Evolutionary conservation across 2,329 filamentous ascomycete species (phyloP).

Genomic region (Aspergillus flavus): DNA sequence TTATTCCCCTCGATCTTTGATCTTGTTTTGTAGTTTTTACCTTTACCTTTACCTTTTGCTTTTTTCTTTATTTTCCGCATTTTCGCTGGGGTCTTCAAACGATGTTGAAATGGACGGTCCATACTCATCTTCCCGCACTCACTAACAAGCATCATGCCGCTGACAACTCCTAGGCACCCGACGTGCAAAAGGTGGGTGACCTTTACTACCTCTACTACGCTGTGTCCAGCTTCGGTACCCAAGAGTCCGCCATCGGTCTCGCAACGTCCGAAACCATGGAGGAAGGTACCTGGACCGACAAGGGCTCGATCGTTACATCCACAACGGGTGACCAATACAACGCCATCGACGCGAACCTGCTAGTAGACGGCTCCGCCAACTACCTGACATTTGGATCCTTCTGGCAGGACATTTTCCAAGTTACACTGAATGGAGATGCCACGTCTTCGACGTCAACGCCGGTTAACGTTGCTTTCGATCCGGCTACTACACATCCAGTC

Average conservation of each 20-base stretch:
- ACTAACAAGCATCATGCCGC: background rate
- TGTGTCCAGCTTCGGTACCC: conserved; percentile 64
- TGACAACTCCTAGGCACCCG: conserved; percentile 58
- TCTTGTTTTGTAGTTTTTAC: no score
- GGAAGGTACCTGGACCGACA: conserved; percentile 36
- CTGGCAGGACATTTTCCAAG: conserved; percentile 67
- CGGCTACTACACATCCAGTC: conserved; percentile 53
- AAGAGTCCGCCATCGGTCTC: conserved; percentile 64
- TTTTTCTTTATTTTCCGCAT: no score
- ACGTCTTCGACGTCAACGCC: conserved; percentile 36
- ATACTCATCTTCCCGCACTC: background rate
- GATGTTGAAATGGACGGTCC: no score
- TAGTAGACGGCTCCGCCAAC: conserved; percentile 46
- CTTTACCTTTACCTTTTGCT: no score
- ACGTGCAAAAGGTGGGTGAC: conserved; percentile 59
- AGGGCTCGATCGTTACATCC: conserved; percentile 39
- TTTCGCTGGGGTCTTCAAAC: no score
- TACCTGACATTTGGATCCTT: conserved; percentile 68
- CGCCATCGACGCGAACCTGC: conserved; percentile 62
- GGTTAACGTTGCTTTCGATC: conserved; percentile 58
- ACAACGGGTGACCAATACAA: conserved; percentile 53
- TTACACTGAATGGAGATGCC: conserved; percentile 48
- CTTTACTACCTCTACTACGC: conserved; percentile 69
- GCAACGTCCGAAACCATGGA: conserved; percentile 52
- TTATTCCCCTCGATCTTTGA: no score